phyloP scores from a whole-genome alignment of 1,139 yeast genomes.

The Arxiozyma telluris region DNA sequence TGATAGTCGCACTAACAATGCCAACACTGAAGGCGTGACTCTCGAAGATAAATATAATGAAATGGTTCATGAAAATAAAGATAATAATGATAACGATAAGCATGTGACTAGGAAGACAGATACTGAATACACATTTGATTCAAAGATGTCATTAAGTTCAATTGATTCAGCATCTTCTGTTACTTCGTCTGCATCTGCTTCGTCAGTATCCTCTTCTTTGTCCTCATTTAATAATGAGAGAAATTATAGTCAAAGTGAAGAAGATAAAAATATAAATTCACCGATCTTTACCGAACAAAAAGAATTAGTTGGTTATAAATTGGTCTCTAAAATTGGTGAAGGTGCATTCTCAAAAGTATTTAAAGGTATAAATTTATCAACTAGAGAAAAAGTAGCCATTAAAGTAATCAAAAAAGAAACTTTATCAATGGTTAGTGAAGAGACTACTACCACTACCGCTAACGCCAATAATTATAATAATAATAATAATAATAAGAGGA shows the following conservation, averaged over 20 bases:
- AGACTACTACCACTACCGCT: not conserved
- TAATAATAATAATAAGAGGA: constrained; percentile 12
- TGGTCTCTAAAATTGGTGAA: constrained; percentile 49
- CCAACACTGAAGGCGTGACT: not conserved
- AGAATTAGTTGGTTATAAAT: constrained; percentile 25
- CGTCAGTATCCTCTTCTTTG: not conserved
- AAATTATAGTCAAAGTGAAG: not conserved
- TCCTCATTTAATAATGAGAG: not conserved
- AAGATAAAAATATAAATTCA: not conserved
- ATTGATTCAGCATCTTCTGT: not conserved
- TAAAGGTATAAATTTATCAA: constrained; percentile 40
- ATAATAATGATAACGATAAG: not conserved
- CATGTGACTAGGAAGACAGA: not conserved
- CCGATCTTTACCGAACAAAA: constrained; percentile 22
- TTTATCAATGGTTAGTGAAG: constrained; percentile 23
- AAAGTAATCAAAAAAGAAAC: constrained; percentile 73
- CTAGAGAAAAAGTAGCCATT: constrained; percentile 30
- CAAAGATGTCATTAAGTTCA: not conserved
- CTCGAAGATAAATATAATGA: not conserved
- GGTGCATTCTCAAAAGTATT: constrained; percentile 91
- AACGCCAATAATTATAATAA: not conserved
- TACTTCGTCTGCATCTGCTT: not conserved
- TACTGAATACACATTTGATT: not conserved
- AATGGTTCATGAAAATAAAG: not conserved
- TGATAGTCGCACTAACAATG: not conserved